Conservation (phyloP, 164 flowering plant genomes). For the Magnolia changhungtana region DNA sequence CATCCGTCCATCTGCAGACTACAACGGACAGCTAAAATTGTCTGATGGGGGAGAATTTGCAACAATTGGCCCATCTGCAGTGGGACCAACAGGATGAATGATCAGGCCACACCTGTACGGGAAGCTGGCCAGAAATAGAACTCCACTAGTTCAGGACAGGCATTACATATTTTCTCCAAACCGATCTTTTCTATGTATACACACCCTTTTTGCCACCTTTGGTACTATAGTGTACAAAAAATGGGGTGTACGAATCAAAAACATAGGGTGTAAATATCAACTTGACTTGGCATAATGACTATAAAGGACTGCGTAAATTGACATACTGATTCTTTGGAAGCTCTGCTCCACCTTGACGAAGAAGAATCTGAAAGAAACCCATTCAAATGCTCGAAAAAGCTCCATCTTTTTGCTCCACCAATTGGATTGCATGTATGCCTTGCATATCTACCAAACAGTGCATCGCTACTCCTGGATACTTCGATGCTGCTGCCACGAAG, state of each 20-base stretch:
- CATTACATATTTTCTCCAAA: background rate
- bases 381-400: slow-evolving; percentile 12
- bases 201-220: background rate
- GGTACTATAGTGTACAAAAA: background rate
- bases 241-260: background rate
- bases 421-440: background rate
- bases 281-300: background rate
- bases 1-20: too few relatives aligned
- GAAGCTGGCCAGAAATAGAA: background rate
- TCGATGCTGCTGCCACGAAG: slow-evolving; percentile 2
- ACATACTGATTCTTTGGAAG: slow-evolving; percentile 19
- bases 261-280: background rate
- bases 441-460: background rate
- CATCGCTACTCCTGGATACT: background rate
- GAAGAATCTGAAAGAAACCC: slow-evolving; percentile 28
- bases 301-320: background rate
- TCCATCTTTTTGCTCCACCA: background rate
- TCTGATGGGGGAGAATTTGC: too few relatives aligned
- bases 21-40: too few relatives aligned
- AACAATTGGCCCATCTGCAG: too few relatives aligned
- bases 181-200: background rate
- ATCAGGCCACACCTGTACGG: background rate
- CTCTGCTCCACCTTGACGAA: slow-evolving; percentile 6
- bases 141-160: background rate
- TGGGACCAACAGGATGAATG: background rate